These are phyloP conservation scores for Dictyostelium intermedium DNA, from an alignment of 78 protist species.

Conservation along the genomic window DNA sequence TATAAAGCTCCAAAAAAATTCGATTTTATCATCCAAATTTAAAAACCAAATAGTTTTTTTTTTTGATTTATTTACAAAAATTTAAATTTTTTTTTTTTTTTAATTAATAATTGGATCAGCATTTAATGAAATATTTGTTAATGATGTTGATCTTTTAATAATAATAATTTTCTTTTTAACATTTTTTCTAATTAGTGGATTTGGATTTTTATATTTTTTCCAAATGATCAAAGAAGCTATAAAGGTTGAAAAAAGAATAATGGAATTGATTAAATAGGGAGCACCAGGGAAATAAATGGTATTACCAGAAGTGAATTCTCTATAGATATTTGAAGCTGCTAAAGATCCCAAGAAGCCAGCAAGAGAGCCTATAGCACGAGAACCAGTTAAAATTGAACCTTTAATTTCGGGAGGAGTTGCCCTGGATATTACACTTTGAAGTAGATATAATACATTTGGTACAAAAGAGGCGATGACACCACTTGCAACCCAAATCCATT, in stretches of 20 bases:
- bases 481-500: constrained; percentile 26
- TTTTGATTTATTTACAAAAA: background rate
- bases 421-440: constrained; percentile 10
- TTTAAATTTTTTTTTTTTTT: background rate
- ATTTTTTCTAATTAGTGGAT: background rate
- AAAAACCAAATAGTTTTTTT: too few species aligned
- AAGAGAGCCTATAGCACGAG: background rate
- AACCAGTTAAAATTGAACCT: constrained; percentile 37
- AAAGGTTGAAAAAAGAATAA: background rate
- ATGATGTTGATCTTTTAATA: background rate
- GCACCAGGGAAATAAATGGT: background rate
- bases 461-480: background rate
- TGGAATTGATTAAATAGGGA: background rate
- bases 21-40: too few species aligned
- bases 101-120: background rate
- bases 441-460: background rate
- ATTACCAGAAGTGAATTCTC: background rate
- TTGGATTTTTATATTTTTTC: background rate
- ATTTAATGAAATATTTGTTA: background rate
- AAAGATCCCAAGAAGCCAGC: background rate
- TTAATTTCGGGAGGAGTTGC: constrained; percentile 35
- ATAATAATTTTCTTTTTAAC: background rate
- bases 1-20: too few species aligned
- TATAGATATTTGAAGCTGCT: background rate
- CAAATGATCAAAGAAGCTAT: background rate